Percentiles rank a stretch among this genome's conserved stretches.
Conservation (phyloP, 345 rosid species). For the Geranium rotundifolium region DNA sequence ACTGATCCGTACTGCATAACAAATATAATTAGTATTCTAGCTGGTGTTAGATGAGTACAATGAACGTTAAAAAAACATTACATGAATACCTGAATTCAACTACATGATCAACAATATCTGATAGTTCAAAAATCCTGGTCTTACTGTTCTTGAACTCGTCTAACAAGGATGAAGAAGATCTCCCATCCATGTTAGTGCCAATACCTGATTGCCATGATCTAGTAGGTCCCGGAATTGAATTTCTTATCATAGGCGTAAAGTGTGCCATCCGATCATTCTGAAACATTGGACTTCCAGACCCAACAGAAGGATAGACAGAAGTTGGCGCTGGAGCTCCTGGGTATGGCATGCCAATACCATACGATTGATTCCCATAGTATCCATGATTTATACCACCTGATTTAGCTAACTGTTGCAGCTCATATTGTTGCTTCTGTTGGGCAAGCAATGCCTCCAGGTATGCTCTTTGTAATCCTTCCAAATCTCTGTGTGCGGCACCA, state of each 20-base stretch:
- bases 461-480: slow-evolving; percentile 37
- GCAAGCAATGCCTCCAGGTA: slow-evolving; percentile 57
- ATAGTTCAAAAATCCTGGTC: slow-evolving; percentile 58
- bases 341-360: slow-evolving; percentile 38
- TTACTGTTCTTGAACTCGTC: slow-evolving; percentile 87
- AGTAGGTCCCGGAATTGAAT: slow-evolving; percentile 34
- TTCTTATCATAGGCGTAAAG: slow-evolving; percentile 49
- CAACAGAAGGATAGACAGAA: slow-evolving; percentile 39
- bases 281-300: slow-evolving; percentile 34
- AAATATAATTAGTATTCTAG: slow-evolving; percentile 8
- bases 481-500: slow-evolving; percentile 32
- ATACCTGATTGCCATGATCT: slow-evolving; percentile 50
- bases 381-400: slow-evolving; percentile 38
- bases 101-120: slow-evolving; percentile 61
- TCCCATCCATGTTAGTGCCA: slow-evolving; percentile 41
- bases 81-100: slow-evolving; percentile 72
- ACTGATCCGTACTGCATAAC: slow-evolving; percentile 77
- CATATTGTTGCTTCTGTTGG: slow-evolving; percentile 58
- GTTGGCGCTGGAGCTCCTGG: slow-evolving; percentile 35
- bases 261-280: slow-evolving; percentile 39
- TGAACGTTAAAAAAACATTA: slow-evolving; percentile 6
- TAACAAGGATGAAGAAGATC: slow-evolving; percentile 40
- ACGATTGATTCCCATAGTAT: slow-evolving; percentile 37
- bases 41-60: slow-evolving; percentile 3
- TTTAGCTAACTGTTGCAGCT: slow-evolving; percentile 30